Percentiles rank a stretch among this genome's conserved stretches.
phyloP scores from a whole-genome alignment of 169 alveolate genomes.

The Plasmodium inui region DNA sequence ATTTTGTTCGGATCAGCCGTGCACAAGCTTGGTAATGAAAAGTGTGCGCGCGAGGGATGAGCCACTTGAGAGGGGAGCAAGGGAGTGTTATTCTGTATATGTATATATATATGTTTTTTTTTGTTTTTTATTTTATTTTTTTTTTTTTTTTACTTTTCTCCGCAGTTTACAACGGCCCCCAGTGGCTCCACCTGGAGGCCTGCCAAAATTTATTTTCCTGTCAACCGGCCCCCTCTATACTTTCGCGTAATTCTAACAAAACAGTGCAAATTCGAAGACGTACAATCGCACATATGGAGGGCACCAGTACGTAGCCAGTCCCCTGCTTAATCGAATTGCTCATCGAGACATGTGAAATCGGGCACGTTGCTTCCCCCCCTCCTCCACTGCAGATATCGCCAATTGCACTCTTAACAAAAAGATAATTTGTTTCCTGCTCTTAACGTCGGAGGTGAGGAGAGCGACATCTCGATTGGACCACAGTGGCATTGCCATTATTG shows the following conservation, averaged over 20 bases:
- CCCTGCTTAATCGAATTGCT: background rate
- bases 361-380: background rate
- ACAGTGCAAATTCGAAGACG: background rate
- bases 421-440: slow-evolving; percentile 29
- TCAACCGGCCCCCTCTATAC: slow-evolving; percentile 65
- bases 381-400: slow-evolving; percentile 31
- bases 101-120: background rate
- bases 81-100: background rate
- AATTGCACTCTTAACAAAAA: slow-evolving; percentile 36
- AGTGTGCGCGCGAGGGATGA: background rate
- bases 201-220: slow-evolving; percentile 53
- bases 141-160: background rate
- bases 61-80: background rate
- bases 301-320: background rate
- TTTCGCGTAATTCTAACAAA: slow-evolving; percentile 37
- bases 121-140: background rate
- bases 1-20: slow-evolving; percentile 67
- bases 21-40: slow-evolving; percentile 40
- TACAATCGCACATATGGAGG: background rate
- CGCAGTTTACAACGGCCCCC: slow-evolving; percentile 29
- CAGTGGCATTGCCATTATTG: background rate
- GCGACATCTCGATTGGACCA: background rate
- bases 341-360: background rate
- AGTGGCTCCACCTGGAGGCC: slow-evolving; percentile 56
- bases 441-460: slow-evolving; percentile 43